Evolutionary conservation across 1,284 basidiomycete genomes (phyloP), one percentile per base, ranked within the genome.

Genomic region (Puccinia triticina): DNA sequence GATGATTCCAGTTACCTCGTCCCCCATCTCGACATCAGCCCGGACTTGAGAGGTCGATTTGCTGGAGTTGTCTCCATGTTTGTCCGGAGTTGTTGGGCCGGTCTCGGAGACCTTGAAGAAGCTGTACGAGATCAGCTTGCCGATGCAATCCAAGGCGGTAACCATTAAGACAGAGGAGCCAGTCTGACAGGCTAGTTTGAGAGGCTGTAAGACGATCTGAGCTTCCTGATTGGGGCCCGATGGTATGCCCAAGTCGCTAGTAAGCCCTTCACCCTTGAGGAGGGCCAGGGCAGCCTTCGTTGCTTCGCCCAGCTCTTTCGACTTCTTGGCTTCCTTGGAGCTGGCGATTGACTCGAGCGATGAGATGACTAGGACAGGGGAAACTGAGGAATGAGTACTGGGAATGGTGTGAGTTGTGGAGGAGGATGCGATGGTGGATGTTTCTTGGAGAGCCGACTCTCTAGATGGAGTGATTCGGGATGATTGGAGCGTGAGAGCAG

Each of bases 101-200:
- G 82, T 80, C 59, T 83, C 72, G 37, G 90, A 87, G 84, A 94
- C 93, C 67, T 90, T 90, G 86, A 98, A 98, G 90, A 98, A 98
- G 53, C 94, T 94, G 87, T 98, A 94, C 11, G 94, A 95, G 84
- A 98, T 93, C 85, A 98, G 91, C 88, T 98, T 98, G 72, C 94
- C 93, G 83, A 97, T 94, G 85, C 96, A 95, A 88, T 98, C 96
- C 86, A 98, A 89, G 84, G 95, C 95, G 32, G 94, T 94, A 85
- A 96, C 93, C 91, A 95, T 93, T 48, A 97, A 90, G 85, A 94
- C 94, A 86, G 97, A 94, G 84, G 90, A 93, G 77, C 92, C 91
- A 0, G 95, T 96, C 88, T 98, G 95, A 88, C 95, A 98, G 18
- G 95, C 96, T 76, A 98, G 89, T 77, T 94, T 91, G 79, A 98